Evolutionary conservation across 345 rosid species (phyloP).

Genomic region (Trapa incisa): DNA sequence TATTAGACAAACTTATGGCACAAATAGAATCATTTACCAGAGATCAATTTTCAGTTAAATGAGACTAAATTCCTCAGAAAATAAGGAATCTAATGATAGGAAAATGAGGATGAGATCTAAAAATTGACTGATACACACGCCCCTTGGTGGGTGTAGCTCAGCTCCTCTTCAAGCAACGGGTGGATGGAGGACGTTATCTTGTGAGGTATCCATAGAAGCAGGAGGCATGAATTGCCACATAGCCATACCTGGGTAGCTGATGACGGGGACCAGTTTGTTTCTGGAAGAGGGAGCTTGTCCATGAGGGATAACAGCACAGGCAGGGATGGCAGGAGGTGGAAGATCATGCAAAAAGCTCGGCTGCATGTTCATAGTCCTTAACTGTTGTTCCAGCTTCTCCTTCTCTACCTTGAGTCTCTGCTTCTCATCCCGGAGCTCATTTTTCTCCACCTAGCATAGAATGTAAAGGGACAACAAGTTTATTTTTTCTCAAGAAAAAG

Average conservation of each 20-base stretch:
- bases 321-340: conserved; percentile 25
- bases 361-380: conserved; percentile 21
- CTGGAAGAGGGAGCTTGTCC: conserved; percentile 28
- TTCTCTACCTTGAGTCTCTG: conserved; percentile 75
- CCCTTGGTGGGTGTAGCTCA: conserved; percentile 3
- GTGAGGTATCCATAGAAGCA: conserved; percentile 37
- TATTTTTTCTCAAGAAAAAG: background rate
- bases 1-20: background rate
- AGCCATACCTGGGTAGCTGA: conserved; percentile 39
- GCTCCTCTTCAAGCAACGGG: conserved; percentile 33
- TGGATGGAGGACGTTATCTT: conserved; percentile 43
- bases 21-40: background rate
- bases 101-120: background rate
- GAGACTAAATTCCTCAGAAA: background rate
- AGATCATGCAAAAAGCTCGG: conserved; percentile 30
- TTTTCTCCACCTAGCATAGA: conserved; percentile 45
- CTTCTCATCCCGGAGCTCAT: conserved; percentile 73
- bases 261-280: conserved; percentile 36
- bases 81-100: background rate
- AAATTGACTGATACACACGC: background rate
- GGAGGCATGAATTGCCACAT: conserved; percentile 59
- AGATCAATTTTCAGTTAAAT: background rate
- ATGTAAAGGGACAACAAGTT: background rate
- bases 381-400: conserved; percentile 45
- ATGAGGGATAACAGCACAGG: conserved; percentile 18